These are phyloP conservation scores for Cryphonectria parasitica DNA, from an alignment of 2,329 filamentous ascomycete species.

Conservation along the genomic window DNA sequence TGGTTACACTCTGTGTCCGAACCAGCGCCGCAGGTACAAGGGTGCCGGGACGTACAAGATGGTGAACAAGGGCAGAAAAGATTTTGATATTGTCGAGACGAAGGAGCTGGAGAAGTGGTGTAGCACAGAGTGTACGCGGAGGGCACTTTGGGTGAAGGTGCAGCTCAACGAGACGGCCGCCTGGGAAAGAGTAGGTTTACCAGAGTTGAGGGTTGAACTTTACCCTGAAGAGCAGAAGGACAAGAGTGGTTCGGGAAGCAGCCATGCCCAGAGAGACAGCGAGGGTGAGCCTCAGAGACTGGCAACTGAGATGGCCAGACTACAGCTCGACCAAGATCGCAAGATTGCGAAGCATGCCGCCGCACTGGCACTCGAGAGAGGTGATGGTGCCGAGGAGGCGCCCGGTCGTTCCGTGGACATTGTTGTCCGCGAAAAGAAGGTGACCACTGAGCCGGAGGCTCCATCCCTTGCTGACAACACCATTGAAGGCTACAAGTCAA, in stretches of 20 bases:
- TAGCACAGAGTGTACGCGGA: constrained; percentile 74
- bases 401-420: constrained; percentile 47
- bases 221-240: constrained; percentile 57
- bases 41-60: constrained; percentile 71
- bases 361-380: constrained; percentile 56
- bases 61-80: constrained; percentile 53
- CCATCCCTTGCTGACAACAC: constrained; percentile 45
- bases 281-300: constrained; percentile 31
- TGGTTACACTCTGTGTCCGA: constrained; percentile 80
- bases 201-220: constrained; percentile 62
- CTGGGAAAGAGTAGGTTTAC: constrained; percentile 73
- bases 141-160: constrained; percentile 83
- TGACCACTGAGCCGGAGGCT: constrained; percentile 42
- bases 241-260: not conserved
- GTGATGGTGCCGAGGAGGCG: constrained; percentile 36
- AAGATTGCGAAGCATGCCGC: constrained; percentile 45
- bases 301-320: constrained; percentile 43
- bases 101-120: constrained; percentile 87
- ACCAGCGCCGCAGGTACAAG: constrained; percentile 60
- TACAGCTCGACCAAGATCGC: constrained; percentile 51
- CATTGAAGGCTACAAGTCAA: constrained; percentile 57
- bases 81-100: constrained; percentile 70
- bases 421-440: constrained; percentile 56
- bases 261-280: constrained; percentile 10
- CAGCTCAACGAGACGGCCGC: constrained; percentile 85